A percentile compares a stretch with the other conserved stretches of the same genome.
phyloP scores from a whole-genome alignment of 768 basidiomycete genomes.

The Boletus tomentosulus region DNA sequence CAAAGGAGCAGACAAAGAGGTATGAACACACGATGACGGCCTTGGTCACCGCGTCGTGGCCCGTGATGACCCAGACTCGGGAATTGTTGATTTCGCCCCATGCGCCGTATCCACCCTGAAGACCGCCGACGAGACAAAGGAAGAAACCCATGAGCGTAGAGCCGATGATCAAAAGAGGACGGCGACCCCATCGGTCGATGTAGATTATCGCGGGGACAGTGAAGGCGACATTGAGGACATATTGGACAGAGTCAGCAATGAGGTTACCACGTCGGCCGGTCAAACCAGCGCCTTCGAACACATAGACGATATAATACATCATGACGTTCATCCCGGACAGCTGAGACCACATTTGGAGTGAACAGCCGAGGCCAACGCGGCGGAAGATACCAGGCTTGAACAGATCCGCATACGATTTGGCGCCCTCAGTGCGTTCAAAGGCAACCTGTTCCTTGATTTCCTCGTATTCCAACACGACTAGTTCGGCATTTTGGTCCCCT shows the following conservation, averaged over 20 bases:
- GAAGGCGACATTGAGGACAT: constrained; percentile 39
- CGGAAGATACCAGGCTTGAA: constrained; percentile 63
- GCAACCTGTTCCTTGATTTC: constrained; percentile 57
- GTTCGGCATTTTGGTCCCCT: constrained; percentile 52
- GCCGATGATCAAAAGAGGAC: constrained; percentile 67
- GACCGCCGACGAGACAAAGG: constrained; percentile 72
- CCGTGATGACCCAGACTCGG: constrained; percentile 58
- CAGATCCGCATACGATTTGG: constrained; percentile 66
- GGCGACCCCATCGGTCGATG: constrained; percentile 77
- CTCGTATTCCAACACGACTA: constrained; percentile 66
- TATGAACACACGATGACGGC: constrained; percentile 77
- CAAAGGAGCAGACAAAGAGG: constrained; percentile 71
- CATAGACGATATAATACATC: constrained; percentile 63
- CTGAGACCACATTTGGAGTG: constrained; percentile 81
- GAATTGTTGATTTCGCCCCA: constrained; percentile 49
- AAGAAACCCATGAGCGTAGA: constrained; percentile 70
- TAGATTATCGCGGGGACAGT: constrained; percentile 50
- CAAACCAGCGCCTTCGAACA: constrained; percentile 75
- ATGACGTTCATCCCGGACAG: constrained; percentile 77
- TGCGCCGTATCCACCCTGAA: constrained; percentile 62
- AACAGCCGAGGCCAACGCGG: constrained; percentile 64
- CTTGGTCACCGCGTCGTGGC: constrained; percentile 53
- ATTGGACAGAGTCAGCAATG: constrained; percentile 68
- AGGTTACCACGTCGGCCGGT: constrained; percentile 70
- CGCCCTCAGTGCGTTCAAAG: constrained; percentile 65